phyloP scores from a whole-genome alignment of 805 yeast genomes.

The Cyberlindnera maclurae region DNA sequence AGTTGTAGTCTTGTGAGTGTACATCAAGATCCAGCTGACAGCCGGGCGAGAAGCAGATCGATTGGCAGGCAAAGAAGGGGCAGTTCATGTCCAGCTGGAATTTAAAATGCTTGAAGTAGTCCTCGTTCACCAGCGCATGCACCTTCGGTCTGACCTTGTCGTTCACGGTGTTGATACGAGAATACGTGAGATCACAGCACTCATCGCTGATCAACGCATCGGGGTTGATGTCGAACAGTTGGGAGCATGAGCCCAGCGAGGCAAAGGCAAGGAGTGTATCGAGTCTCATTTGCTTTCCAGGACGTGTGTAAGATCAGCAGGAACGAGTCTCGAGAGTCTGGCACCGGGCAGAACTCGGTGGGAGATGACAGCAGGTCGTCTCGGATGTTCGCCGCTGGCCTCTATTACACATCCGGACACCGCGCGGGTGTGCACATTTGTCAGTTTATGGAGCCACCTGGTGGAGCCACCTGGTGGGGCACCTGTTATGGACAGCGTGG shows the following conservation, averaged over 20 bases:
- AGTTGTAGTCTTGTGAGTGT: constrained; percentile 21
- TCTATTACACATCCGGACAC: too few relatives aligned
- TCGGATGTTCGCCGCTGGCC: too few relatives aligned
- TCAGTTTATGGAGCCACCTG: too few relatives aligned
- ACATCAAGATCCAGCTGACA: constrained; percentile 25
- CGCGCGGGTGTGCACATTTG: too few relatives aligned
- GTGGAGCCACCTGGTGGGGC: too few relatives aligned
- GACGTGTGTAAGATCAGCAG: too few relatives aligned
- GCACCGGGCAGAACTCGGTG: too few relatives aligned
- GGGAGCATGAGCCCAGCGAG: constrained; percentile 1
- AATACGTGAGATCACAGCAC: constrained; percentile 34
- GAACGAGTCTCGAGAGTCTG: too few relatives aligned
- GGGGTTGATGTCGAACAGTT: constrained; percentile 15
- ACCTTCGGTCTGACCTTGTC: constrained; percentile 46
- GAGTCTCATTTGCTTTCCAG: too few relatives aligned
- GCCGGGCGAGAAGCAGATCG: constrained; percentile 25
- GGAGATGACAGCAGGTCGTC: too few relatives aligned
- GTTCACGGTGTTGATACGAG: constrained; percentile 48
- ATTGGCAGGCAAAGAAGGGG: constrained; percentile 74
- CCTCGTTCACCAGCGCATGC: constrained; percentile 53
- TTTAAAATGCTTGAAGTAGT: constrained; percentile 66
- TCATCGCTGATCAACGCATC: constrained; percentile 15
- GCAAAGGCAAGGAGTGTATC: too few relatives aligned
- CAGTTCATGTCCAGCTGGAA: constrained; percentile 82
- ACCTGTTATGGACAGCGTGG: too few relatives aligned